Evolutionary conservation across 305 asterid genomes (phyloP).

Genomic region (Rubia tinctorum): DNA sequence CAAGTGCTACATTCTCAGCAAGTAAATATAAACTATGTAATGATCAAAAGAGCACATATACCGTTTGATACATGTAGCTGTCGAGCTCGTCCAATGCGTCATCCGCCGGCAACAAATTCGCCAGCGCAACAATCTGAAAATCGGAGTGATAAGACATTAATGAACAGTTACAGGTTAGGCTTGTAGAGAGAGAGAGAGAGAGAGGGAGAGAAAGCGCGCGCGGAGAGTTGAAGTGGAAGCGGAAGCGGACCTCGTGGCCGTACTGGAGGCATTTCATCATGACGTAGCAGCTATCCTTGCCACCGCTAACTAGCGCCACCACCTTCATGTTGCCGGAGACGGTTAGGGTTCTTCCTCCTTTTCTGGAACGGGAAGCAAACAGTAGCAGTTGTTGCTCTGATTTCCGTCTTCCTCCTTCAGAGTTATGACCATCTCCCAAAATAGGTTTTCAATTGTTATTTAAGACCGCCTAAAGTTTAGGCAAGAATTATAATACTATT

Average conservation of each 20-base stretch:
- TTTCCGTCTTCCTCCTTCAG: no score
- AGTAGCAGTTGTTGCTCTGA: no score
- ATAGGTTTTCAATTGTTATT: fast-evolving
- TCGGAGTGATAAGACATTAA: neutral
- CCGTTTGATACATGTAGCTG: conserved; percentile 98
- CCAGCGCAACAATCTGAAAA: conserved; percentile 82
- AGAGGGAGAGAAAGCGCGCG: neutral
- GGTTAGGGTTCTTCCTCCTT: neutral
- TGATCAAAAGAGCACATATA: conserved; percentile 16
- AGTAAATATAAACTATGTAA: neutral
- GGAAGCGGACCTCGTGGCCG: conserved; percentile 67
- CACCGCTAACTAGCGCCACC: conserved; percentile 93
- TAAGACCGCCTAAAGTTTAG: no score
- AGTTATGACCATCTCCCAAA: no score
- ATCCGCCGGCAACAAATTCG: conserved; percentile 86
- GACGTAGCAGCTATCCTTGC: conserved; percentile 90
- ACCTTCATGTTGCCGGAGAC: conserved; percentile 54
- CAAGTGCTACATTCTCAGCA: neutral
- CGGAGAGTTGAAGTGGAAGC: neutral
- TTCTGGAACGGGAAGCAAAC: neutral
- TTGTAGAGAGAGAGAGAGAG: neutral
- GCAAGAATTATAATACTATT: no score
- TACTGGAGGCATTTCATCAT: conserved; percentile 89
- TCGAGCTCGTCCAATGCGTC: conserved; percentile 83
- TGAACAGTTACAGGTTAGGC: neutral